Evolutionary conservation across 768 basidiomycete genomes (phyloP), one percentile per base, ranked within the genome.

Genomic region (Calocybe indica): DNA sequence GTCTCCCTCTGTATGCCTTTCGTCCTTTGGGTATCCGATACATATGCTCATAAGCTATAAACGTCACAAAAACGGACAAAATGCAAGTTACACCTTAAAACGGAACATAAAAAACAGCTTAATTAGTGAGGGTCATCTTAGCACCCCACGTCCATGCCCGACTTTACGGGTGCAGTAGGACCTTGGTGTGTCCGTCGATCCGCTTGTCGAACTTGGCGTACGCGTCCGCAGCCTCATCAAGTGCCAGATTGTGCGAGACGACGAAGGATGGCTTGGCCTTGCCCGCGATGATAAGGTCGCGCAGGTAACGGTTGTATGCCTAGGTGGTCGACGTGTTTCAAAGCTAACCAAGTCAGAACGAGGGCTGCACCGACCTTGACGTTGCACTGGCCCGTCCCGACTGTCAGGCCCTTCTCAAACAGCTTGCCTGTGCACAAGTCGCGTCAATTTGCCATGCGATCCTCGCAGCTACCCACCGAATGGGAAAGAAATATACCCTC

Each of bases 371-470:
- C 31, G 15, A 74, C 74, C 69, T 78, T 77, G 52, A 76, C 75
- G 49, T 79, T 79, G 59, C 76, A 78, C 61, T 78, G 76, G 1
- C 78, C 76, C 7, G 77, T 78, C 6, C 75, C 78, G 28, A 80
- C 43, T 3, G 66, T 66, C n/a, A 80, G 58, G 0, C 76, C 78
- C 52, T 79, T 80, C 63, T 79, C 77, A 56, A 80, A 80, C 7
- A 78, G 55, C 55, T 74, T 73, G 11, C 62, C 54, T 61, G 42
- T 12, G 22, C 14, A 5, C 29, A 12, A 5, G 2, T 3, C 37
- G 43, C 5, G 41, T 42, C 34, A 35, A 6, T 39, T 15, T 13
- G 6, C 15, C 36, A 3, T n/a, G 31, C 32, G 12, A 37, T 39
- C 48, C 14, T 28, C 22, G 35, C 30, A 34, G 5, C 5, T 5